A percentile compares a stretch with the other conserved stretches of the same genome.
Conservation (phyloP, 768 basidiomycete genomes). For the Suillus americanus region DNA sequence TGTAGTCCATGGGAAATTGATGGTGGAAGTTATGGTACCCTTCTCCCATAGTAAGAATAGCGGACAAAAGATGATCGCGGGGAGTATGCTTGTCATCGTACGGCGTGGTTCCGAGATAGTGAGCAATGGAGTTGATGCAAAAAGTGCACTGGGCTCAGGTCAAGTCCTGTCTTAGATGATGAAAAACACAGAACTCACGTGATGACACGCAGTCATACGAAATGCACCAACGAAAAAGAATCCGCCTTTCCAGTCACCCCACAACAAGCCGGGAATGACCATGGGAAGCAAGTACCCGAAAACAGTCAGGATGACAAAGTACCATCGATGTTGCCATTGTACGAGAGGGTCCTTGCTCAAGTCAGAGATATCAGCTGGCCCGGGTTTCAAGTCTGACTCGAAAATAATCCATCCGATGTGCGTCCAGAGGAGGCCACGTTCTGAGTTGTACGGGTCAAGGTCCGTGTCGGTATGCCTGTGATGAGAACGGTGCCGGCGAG, state of each 20-base stretch:
- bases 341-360: constrained; percentile 67
- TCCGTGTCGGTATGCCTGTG: constrained; percentile 87
- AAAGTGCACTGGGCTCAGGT: constrained; percentile 66
- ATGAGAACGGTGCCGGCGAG: constrained; percentile 78
- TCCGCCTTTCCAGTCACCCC: constrained; percentile 78
- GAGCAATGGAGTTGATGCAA: constrained; percentile 87
- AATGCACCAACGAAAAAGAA: constrained; percentile 74
- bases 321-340: constrained; percentile 76
- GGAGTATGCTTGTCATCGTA: constrained; percentile 82
- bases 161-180: not conserved
- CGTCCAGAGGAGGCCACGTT: constrained; percentile 75
- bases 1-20: constrained; percentile 80
- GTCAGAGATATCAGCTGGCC: constrained; percentile 71
- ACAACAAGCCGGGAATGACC: constrained; percentile 65
- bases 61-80: constrained; percentile 78
- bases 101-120: constrained; percentile 77
- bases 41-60: constrained; percentile 74
- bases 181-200: constrained; percentile 48
- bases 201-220: constrained; percentile 75
- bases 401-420: constrained; percentile 87
- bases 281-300: constrained; percentile 74
- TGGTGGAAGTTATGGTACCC: constrained; percentile 80
- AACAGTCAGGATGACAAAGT: constrained; percentile 57
- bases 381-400: constrained; percentile 70
- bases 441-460: constrained; percentile 81